A percentile compares a stretch with the other conserved stretches of the same genome.
Evolutionary conservation across 2,329 filamentous ascomycete genomes (phyloP).

Genomic region (Gaeumannomyces sp.): DNA sequence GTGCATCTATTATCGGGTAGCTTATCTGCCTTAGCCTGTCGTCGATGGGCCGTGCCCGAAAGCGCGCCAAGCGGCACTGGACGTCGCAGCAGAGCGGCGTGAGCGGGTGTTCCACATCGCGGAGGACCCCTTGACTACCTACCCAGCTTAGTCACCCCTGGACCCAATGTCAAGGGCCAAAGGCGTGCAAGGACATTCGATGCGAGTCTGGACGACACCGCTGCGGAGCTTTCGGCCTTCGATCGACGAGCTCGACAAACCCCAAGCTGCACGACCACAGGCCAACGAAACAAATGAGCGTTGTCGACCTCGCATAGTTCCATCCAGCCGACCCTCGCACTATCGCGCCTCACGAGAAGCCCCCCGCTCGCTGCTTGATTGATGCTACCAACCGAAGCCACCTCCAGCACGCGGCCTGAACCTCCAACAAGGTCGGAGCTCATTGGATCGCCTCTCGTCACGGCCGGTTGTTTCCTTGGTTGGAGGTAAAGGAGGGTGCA

Average conservation of each 20-base stretch:
- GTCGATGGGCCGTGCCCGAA: background rate
- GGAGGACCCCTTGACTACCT: background rate
- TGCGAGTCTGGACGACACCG: background rate
- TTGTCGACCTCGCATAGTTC: background rate
- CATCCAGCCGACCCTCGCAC: background rate
- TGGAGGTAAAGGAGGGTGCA: conserved; percentile 7
- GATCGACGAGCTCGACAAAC: background rate
- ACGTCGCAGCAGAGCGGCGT: no score
- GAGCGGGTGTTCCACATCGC: background rate
- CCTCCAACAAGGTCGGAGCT: background rate
- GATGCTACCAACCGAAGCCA: background rate
- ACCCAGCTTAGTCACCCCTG: background rate
- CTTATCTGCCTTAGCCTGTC: background rate
- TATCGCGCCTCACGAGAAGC: background rate
- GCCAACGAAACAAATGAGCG: background rate
- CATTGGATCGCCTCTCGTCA: background rate
- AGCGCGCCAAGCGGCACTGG: no score
- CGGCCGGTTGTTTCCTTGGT: background rate
- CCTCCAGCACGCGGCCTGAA: background rate
- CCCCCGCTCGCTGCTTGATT: background rate
- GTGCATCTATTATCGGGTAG: background rate
- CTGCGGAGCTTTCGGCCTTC: background rate
- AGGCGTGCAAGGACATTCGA: no score
- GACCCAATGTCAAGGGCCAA: background rate
- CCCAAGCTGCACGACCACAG: background rate